Base-by-base conservation (phyloP, 495 filamentous ascomycete genomes). In the Jackrogersella multiformis region DNA sequence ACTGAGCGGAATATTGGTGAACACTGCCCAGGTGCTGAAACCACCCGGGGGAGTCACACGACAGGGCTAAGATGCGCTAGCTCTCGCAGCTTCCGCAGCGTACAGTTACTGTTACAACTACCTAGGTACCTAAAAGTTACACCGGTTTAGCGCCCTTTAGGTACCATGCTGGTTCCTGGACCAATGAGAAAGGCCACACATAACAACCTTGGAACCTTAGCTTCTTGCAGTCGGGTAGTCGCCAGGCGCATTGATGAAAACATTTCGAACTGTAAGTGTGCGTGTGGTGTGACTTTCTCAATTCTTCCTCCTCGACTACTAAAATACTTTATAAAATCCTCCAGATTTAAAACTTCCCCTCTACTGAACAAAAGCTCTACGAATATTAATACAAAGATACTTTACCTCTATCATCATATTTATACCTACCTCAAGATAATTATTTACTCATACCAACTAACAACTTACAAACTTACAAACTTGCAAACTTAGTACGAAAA, bases 161-260 rank as follows among this genome's bases (percentile, higher is more conserved):
- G 41, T 52, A 6, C 23, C n/a, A 18, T 58, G 30, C 35, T 35
- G 26, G 45, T 35, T 20, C n/a, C 7, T 52, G 28, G 15, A 34
- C 64, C 64, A 67, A 61, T 61, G 15, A 56, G 23, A 61, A 51
- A 49, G 46, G 56, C 64, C 49, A 56, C 56, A 56, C 41, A 49
- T 44, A 61, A 59, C 30, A 66, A 53, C 52, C 54, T 30, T n/a
- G n/a, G n/a, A n/a, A n/a, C n/a, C n/a, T 58, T 58, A 65, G 61
- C 46, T 52, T 36, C 44, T 38, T 48, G 41, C 39, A 48, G 20
- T 51, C 61, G 61, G 53, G 54, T 52, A 58, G 54, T 44, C 54
- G 62, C 35, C 55, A 53, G 54, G 61, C 61, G 61, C 54, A 65
- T 65, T 65, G 48, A 66, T 59, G 63, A 66, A 66, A 66, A 66